Percentiles rank a stretch among this genome's conserved stretches.
Evolutionary conservation across 495 filamentous ascomycete genomes (phyloP).

Genomic region (Podospora pseudocomata): DNA sequence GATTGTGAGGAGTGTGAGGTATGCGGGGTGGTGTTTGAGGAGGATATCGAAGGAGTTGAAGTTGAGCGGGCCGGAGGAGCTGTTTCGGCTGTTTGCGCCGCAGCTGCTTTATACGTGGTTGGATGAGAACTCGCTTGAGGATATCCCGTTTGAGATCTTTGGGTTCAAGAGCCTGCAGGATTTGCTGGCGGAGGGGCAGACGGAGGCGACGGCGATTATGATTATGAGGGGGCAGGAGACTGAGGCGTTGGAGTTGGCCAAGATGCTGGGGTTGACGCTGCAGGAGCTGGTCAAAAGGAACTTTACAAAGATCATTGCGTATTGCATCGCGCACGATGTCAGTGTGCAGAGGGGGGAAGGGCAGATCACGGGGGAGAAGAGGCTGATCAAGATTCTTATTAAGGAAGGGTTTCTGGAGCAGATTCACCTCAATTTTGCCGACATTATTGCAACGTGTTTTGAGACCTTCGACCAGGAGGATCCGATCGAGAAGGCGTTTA

Average conservation of each 20-base stretch:
- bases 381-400: slow-evolving; percentile 66
- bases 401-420: slow-evolving; percentile 57
- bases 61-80: slow-evolving; percentile 57
- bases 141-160: slow-evolving; percentile 79
- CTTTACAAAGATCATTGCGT: slow-evolving; percentile 79
- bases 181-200: slow-evolving; percentile 67
- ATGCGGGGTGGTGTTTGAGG: slow-evolving; percentile 68
- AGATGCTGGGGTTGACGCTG: slow-evolving; percentile 50
- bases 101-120: slow-evolving; percentile 96
- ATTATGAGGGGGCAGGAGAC: slow-evolving; percentile 74
- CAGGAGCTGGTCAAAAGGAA: slow-evolving; percentile 58
- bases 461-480: slow-evolving; percentile 69
- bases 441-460: slow-evolving; percentile 72
- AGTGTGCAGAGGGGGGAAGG: slow-evolving; percentile 54
- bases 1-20: slow-evolving; percentile 55
- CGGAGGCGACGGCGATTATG: slow-evolving; percentile 78
- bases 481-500: slow-evolving; percentile 65
- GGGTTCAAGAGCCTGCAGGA: slow-evolving; percentile 66
- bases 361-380: slow-evolving; percentile 60
- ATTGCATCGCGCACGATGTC: slow-evolving; percentile 77
- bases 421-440: slow-evolving; percentile 65
- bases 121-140: slow-evolving; percentile 55
- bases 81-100: slow-evolving; percentile 85
- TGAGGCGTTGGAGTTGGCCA: slow-evolving; percentile 56
- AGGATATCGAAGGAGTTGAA: slow-evolving; percentile 61